Base-by-base conservation (phyloP, 2,329 filamentous ascomycete genomes). In the Sphaerulina populicola region DNA sequence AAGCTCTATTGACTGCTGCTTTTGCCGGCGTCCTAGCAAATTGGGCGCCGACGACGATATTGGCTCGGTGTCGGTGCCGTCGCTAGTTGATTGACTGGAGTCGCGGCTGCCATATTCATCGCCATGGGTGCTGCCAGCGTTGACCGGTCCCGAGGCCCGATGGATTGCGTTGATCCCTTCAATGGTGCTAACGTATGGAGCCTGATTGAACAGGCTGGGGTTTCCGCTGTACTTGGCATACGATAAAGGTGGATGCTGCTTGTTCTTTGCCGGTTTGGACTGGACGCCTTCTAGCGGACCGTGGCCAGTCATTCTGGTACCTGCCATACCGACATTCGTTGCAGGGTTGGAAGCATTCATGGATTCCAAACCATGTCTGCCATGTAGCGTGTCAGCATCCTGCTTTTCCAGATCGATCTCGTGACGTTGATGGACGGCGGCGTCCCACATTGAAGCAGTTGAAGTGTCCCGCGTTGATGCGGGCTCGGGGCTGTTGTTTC, bases 401-500 rank as follows among this genome's bases (percentile, higher is more conserved):
- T 57, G 57, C 39, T 53, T 56, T 45, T 60, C 56, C 5, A 62
- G n/a, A 31, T 61, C 62, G n/a, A 47, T 11, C 12, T 30, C 30
- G 31, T 39, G 40, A 38, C 49, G 43, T 18, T 45, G 53, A 14
- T 53, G 51, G 14, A 51, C 47, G 5, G 51, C 37, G 27, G 58
- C 49, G 29, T 60, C 47, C 38, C 55, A 57, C 4, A 51, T 31
- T 6, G 60, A 58, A 14, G 58, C 59, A 12, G 41, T 52, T 7
- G 59, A 61, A n/a, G 47, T 57, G n/a, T 56, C 51, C 12, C 57
- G 55, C 41, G 64, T 68, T 42, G 54, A 49, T 14, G 55, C 23
- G 23, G 44, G 51, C 44, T 63, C 60, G 23, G 64, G 66, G 7
- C 72, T 74, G 59, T 74, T 75, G 43, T 61, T 55, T 27, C 65